A percentile compares a stretch with the other conserved stretches of the same genome.
These are phyloP conservation scores for Phytophthora fragariaefolia DNA, from an alignment of 352 stramenopile genomes.

Conservation along the genomic window DNA sequence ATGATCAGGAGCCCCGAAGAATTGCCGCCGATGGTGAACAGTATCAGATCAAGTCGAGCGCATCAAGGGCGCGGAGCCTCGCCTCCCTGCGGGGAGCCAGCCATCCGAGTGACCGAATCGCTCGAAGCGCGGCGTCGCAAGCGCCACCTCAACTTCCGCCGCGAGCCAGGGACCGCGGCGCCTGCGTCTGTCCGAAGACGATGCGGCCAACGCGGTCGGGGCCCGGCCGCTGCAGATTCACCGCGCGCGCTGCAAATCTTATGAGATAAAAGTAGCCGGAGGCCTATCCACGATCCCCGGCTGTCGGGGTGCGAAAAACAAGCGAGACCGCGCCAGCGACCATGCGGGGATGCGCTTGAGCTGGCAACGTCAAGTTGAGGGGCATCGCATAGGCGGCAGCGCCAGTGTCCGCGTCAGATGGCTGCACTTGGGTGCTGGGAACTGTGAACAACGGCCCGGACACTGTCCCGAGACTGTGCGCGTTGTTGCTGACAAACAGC, in stretches of 20 bases:
- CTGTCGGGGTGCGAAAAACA: conserved; percentile 30
- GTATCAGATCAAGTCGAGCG: conserved; percentile 33
- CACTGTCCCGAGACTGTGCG: conserved; percentile 22
- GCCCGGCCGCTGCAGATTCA: conserved; percentile 28
- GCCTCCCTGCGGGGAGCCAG: too few relatives aligned
- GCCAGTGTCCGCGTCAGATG: conserved; percentile 31
- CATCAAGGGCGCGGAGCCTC: background rate
- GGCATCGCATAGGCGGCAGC: conserved; percentile 30
- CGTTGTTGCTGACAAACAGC: conserved; percentile 37
- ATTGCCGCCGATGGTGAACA: conserved; percentile 47
- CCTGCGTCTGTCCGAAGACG: conserved; percentile 29
- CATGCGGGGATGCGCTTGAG: conserved; percentile 20
- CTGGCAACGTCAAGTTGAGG: conserved; percentile 36
- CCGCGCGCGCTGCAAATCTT: conserved; percentile 27
- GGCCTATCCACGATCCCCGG: conserved; percentile 36
- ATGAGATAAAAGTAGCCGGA: conserved; percentile 32
- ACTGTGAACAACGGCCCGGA: too few relatives aligned
- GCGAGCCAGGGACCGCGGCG: background rate
- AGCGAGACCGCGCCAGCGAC: conserved; percentile 12
- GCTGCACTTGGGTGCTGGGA: too few relatives aligned
- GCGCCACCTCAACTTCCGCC: too few relatives aligned
- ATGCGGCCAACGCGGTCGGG: background rate
- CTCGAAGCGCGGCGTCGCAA: conserved; percentile 4
- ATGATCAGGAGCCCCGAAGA: conserved; percentile 32
- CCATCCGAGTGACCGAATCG: too few relatives aligned